Evolutionary conservation across 768 basidiomycete species (phyloP).

Genomic region (Termitomyces sp.): DNA sequence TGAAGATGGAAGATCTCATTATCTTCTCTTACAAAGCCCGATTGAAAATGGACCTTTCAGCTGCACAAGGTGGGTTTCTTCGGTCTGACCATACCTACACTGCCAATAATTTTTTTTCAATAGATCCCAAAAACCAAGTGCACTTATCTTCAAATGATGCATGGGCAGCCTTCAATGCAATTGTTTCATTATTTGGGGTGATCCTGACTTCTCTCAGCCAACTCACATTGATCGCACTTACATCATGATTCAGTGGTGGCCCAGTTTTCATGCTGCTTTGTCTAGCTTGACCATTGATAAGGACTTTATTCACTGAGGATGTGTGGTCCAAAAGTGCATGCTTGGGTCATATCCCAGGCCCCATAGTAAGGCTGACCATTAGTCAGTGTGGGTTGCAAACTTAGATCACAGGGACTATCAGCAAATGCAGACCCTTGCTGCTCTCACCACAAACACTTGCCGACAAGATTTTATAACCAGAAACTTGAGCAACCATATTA

Average conservation of each 20-base stretch:
- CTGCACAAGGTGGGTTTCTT: slow-evolving; percentile 18
- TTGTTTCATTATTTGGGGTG: slow-evolving; percentile 19
- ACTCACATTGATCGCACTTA: slow-evolving; percentile 27
- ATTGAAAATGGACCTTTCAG: slow-evolving; percentile 20
- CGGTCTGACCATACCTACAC: too few species aligned
- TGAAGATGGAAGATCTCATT: neutral
- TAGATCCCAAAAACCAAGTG: slow-evolving; percentile 21
- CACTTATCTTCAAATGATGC: slow-evolving; percentile 16
- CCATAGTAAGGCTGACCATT: neutral
- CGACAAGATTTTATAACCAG: slow-evolving; percentile 37
- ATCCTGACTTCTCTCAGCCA: slow-evolving; percentile 23
- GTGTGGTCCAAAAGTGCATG: slow-evolving; percentile 28
- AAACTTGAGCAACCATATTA: slow-evolving; percentile 28
- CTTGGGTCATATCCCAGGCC: neutral
- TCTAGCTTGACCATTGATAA: slow-evolving; percentile 26
- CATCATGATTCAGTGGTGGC: slow-evolving; percentile 28
- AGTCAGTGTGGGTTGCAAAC: slow-evolving; percentile 25
- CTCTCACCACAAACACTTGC: slow-evolving; percentile 23
- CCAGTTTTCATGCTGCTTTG: slow-evolving; percentile 32
- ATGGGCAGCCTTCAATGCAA: slow-evolving; percentile 22
- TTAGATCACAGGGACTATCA: slow-evolving; percentile 25
- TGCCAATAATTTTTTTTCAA: neutral
- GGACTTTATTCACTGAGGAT: slow-evolving; percentile 10
- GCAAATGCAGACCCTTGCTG: slow-evolving; percentile 27
- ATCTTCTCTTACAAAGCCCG: slow-evolving; percentile 7